Evolutionary conservation across 1,139 yeast species (phyloP).

Genomic region (Protomyces lactucae-debilis): DNA sequence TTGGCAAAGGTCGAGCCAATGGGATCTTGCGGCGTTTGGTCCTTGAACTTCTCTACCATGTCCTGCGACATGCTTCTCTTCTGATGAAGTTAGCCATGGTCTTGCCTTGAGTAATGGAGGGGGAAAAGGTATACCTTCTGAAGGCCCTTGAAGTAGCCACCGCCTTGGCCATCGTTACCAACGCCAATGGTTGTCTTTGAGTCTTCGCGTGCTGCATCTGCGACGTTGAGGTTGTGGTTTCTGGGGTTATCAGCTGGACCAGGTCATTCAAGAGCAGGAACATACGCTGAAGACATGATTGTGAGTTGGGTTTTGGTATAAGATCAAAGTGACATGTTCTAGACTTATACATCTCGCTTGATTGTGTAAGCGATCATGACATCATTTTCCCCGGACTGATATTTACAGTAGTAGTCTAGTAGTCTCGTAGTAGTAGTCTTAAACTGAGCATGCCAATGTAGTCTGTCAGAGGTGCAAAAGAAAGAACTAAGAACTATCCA

Average conservation of each 20-base stretch:
- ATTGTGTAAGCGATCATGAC: background rate
- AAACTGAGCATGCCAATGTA: no score
- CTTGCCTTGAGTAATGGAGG: background rate
- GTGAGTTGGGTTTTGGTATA: background rate
- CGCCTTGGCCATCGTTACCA: constrained; percentile 23
- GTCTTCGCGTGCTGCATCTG: constrained; percentile 22
- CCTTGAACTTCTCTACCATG: constrained; percentile 20
- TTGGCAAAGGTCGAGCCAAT: constrained; percentile 24
- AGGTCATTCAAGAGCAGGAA: background rate
- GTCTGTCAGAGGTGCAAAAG: no score
- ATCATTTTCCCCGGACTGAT: background rate
- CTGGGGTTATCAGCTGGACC: background rate
- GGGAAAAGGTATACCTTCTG: background rate
- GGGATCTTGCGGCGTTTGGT: constrained; percentile 11
- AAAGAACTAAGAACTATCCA: background rate
- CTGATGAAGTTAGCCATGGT: background rate
- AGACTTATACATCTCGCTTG: no score
- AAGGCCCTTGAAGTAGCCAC: constrained; percentile 20
- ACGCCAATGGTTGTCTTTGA: constrained; percentile 2
- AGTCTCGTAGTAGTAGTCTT: no score
- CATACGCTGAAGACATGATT: constrained; percentile 19
- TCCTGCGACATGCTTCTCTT: constrained; percentile 19
- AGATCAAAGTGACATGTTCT: no score
- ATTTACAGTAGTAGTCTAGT: no score
- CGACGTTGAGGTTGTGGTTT: constrained; percentile 21